Base-by-base conservation (phyloP, 495 filamentous ascomycete genomes). In the Daldinia childiae region DNA sequence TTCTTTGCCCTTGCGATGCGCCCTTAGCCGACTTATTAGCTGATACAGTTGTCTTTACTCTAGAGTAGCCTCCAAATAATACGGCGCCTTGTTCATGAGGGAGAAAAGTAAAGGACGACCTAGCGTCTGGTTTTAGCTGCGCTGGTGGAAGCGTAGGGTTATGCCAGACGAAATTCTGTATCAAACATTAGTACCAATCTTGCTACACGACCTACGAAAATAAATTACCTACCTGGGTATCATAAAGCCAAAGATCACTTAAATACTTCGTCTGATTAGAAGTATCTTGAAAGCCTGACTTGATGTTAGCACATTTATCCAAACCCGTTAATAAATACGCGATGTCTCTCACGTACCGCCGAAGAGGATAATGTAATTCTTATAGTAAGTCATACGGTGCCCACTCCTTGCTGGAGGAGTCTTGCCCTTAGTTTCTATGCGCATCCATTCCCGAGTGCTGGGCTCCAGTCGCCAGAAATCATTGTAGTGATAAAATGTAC, bases 401-500 rank as follows among this genome's bases (percentile, higher is more conserved):
- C 95, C 95, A 74, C 91, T 95, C 69, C 95, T 85, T 6, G 95
- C 95, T 6, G 94, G 93, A 21, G 95, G 95, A 0, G 89, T 88
- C 78, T 94, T 93, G 52, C 92, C 92, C 82, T 97, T 97, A 56
- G 82, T 84, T 78, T 99, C 95, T 29, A 99, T 77, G 30, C 93
- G 88, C 48, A 88, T 91, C 95, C 95, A 99, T 82, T 99, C 95
- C 62, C 92, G 86, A 0, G 89, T 87, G 6, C 86, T 83, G 0
- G 93, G 89, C 58, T 97, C 93, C 38, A 98, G 88, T 32, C 92
- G 86, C 95, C 95, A 99, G 77, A 98, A 98, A 77, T 98, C 95
- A 78, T 97, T 97, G 82, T 99, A 99, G 74, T 99, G 95, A 76
- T 99, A 98, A 77, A 99, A 99, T 1, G 95, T 99, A 4, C 95